Base-by-base conservation (phyloP, 2,329 filamentous ascomycete species). In the Fusarium sp. region DNA sequence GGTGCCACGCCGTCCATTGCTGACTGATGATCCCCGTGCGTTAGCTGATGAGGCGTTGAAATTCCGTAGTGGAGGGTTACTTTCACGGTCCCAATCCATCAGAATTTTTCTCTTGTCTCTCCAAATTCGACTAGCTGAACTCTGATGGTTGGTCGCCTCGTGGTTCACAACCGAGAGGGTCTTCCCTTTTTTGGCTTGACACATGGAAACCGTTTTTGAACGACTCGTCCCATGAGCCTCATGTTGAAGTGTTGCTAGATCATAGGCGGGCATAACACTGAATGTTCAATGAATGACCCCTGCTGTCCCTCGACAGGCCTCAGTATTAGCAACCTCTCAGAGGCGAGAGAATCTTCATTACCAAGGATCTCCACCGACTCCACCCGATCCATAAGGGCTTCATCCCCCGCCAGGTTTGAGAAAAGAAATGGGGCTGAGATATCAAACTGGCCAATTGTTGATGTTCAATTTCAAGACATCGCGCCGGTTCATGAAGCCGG, bases 261-360 rank as follows among this genome's bases (percentile, higher is more conserved):
- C 52, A 31, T 15, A 45, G 33, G 39, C 35, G 35, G 49, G 22
- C 44, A 68, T 22, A 22, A 65, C 39, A 31, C 29, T 45, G 15
- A 31, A 60, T 14, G 42, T 62, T 46, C 55, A 49, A 25, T 22
- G n/a, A 63, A 18, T 10, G 29, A 55, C 49, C 71, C 73, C 50
- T 73, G 72, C 38, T 44, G 29, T 47, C 38, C 42, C 44, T 49
- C 36, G n/a, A 17, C 42, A 73, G 52, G 53, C 56, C 45, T 58
- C 38, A 54, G 14, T 25, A 22, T 61, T 25, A 36, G 45, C 42
- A 42, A 44, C 75, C 75, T 77, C 74, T 77, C 55, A 76, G 44
- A 68, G 20, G 41, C 25, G 41, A 62, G 62, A 49, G 65, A 76
- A 74, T 72, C 54, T 33, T 46, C 57, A 76, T 77, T 75, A 77